Percentiles rank a stretch among this genome's conserved stretches.
Conservation (phyloP, 2,329 filamentous ascomycete species). For the Phialophora verrucosa region DNA sequence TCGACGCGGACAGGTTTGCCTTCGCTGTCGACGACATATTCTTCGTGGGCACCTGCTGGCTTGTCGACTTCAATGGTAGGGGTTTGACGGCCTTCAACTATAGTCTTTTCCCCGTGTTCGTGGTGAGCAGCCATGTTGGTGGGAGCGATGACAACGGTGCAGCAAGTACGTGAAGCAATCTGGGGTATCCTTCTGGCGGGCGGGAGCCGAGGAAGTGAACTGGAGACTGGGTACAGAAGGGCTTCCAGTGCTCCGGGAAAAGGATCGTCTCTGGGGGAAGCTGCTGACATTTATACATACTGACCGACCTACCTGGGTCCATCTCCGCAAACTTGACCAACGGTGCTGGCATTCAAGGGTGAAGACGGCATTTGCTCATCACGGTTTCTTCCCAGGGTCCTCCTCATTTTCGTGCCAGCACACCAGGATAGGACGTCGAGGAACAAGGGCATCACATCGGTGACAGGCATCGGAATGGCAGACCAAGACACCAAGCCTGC, state of each 20-base stretch:
- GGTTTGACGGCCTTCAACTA: background rate
- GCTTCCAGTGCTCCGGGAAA: background rate
- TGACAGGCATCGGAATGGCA: background rate
- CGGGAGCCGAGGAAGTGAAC: background rate
- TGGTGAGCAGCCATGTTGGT: background rate
- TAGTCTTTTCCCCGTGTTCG: background rate
- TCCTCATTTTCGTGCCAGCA: background rate
- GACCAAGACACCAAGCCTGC: slow-evolving; percentile 2
- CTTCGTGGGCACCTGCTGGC: background rate
- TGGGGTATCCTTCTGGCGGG: background rate
- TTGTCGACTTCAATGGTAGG: slow-evolving; percentile 7
- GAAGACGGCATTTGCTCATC: slow-evolving; percentile 1
- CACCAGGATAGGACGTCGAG: background rate
- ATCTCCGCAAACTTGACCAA: background rate
- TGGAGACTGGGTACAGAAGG: background rate
- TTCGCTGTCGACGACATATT: slow-evolving; percentile 26
- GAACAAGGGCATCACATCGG: background rate
- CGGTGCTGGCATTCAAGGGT: background rate
- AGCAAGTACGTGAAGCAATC: background rate
- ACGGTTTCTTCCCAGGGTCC: background rate
- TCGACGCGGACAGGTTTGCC: slow-evolving; percentile 37
- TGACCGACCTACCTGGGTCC: background rate
- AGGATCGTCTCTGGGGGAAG: background rate
- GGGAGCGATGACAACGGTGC: background rate
- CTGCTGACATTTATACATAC: background rate